A percentile compares a stretch with the other conserved stretches of the same genome.
These are phyloP conservation scores for Schizosaccharomyces octosporus DNA, from an alignment of 805 yeast species.

Conservation along the genomic window DNA sequence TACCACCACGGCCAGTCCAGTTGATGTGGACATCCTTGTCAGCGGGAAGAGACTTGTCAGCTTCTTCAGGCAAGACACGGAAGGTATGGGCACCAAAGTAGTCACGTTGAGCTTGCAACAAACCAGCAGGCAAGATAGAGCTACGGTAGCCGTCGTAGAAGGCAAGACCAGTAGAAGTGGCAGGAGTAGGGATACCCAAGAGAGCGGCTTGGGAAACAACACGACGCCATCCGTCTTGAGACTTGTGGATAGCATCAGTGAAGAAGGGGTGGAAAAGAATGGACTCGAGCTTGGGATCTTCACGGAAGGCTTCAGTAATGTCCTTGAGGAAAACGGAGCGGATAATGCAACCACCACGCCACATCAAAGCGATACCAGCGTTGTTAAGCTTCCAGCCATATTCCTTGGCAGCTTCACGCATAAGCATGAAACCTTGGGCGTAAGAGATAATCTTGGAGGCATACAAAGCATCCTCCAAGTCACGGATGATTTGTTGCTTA, in stretches of 20 bases:
- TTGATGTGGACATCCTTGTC: slow-evolving; percentile 76
- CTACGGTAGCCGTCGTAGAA: slow-evolving; percentile 99
- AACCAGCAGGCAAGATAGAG: slow-evolving; percentile 83
- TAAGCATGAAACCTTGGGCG: slow-evolving; percentile 98
- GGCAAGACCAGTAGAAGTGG: slow-evolving; percentile 85
- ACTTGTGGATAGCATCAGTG: slow-evolving; percentile 70
- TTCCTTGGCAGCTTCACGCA: slow-evolving; percentile 92
- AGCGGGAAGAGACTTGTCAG: slow-evolving; percentile 49
- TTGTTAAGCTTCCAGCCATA: slow-evolving; percentile 92
- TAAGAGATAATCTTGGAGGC: slow-evolving; percentile 96
- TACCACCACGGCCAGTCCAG: slow-evolving; percentile 99
- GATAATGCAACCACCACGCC: slow-evolving; percentile 99
- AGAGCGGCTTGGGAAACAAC: slow-evolving; percentile 53
- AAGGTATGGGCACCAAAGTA: slow-evolving; percentile 99
- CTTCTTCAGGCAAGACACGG: slow-evolving; percentile 73
- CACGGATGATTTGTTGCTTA: slow-evolving; percentile 65
- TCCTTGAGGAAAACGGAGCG: slow-evolving; percentile 95
- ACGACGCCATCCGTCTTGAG: slow-evolving; percentile 89
- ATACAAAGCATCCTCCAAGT: slow-evolving; percentile 90
- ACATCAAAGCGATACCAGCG: slow-evolving; percentile 96
- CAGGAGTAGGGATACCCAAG: slow-evolving; percentile 91
- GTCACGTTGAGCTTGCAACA: slow-evolving; percentile 97
- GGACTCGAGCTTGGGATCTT: slow-evolving; percentile 82
- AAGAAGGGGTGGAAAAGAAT: slow-evolving; percentile 88
- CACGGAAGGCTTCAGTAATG: slow-evolving; percentile 87